These are phyloP conservation scores for Claviceps fusiformis DNA, from an alignment of 2,329 filamentous ascomycete species.

Conservation along the genomic window DNA sequence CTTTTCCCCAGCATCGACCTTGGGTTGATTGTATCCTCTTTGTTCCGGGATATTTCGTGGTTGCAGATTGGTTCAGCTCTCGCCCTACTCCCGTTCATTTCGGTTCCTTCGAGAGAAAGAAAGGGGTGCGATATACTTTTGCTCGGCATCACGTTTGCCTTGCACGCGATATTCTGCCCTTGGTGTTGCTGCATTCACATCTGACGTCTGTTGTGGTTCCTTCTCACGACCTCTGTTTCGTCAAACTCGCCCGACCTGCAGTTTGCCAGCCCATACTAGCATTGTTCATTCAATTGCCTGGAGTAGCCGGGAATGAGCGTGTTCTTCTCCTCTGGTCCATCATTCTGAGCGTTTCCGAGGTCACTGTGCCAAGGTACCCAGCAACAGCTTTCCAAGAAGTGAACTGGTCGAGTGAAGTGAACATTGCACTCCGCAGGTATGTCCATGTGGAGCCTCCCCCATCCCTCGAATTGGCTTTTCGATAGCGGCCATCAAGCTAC, in stretches of 20 bases:
- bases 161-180: neutral
- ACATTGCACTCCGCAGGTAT: constrained; percentile 13
- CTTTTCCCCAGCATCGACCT: constrained; percentile 4
- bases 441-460: constrained; percentile 6
- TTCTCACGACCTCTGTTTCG: neutral
- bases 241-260: neutral
- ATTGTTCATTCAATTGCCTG: neutral
- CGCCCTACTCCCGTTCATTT: neutral
- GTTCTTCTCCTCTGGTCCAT: neutral
- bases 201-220: neutral
- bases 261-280: neutral
- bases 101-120: neutral
- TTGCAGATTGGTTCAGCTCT: constrained; percentile 6
- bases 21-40: constrained; percentile 7
- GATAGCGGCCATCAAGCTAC: constrained; percentile 5
- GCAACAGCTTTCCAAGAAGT: neutral
- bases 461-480: constrained; percentile 7
- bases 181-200: neutral
- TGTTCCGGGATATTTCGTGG: neutral
- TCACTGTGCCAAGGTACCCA: neutral
- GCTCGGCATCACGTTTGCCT: neutral
- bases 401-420: neutral
- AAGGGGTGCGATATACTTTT: neutral
- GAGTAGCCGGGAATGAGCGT: neutral
- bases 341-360: neutral